Evolutionary conservation across 495 filamentous ascomycete species (phyloP).

Genomic region (Ramalina intermedia): DNA sequence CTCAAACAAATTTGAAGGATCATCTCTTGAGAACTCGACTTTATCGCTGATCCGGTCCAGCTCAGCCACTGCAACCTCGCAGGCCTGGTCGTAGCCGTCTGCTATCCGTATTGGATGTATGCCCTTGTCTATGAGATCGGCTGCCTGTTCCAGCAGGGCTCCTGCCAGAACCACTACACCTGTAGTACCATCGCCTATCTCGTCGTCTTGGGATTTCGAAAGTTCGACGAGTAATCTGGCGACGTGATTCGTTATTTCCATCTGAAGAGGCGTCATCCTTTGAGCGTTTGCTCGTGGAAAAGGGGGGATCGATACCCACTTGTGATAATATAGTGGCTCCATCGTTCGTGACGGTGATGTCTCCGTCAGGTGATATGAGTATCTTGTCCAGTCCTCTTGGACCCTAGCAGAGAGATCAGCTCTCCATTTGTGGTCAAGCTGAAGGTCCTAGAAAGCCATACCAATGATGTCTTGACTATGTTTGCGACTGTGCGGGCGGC

Average conservation of each 20-base stretch:
- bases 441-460: constrained; percentile 15
- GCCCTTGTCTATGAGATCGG: constrained; percentile 97
- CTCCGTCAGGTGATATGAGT: constrained; percentile 93
- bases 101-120: constrained; percentile 98
- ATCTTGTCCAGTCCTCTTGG: constrained; percentile 98
- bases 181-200: constrained; percentile 97
- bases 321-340: constrained; percentile 92
- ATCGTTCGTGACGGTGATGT: constrained; percentile 99
- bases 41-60: constrained; percentile 86
- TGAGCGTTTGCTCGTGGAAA: not conserved
- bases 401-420: constrained; percentile 38
- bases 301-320: constrained; percentile 12
- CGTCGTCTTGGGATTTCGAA: constrained; percentile 98
- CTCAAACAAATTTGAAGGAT: constrained; percentile 73
- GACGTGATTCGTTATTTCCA: constrained; percentile 98
- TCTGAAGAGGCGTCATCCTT: constrained; percentile 32
- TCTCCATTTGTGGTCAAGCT: not conserved
- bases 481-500: constrained; percentile 90
- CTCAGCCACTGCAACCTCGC: constrained; percentile 86
- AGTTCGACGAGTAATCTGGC: constrained; percentile 93
- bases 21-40: constrained; percentile 64
- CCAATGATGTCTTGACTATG: constrained; percentile 91
- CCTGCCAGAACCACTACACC: constrained; percentile 95
- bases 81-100: constrained; percentile 93
- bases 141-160: constrained; percentile 91